Evolutionary conservation across 495 filamentous ascomycete genomes (phyloP).

Genomic region (Penicillium macrosclerotiorum): DNA sequence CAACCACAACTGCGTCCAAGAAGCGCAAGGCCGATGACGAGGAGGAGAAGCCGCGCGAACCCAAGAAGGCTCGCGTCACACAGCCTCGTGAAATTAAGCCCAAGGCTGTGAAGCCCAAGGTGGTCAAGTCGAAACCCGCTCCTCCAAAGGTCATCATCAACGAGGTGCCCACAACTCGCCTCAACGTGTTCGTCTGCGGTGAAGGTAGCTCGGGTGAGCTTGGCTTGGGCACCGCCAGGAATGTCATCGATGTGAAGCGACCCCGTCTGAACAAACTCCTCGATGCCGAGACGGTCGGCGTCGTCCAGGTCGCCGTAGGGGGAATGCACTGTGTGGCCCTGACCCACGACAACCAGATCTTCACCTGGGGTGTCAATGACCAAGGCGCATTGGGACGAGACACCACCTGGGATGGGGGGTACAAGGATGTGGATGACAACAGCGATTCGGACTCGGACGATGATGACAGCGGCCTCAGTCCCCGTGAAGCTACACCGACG

Average conservation of each 20-base stretch:
- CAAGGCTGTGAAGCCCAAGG: conserved; percentile 26
- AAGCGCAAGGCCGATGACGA: conserved; percentile 43
- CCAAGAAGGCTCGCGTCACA: conserved; percentile 25
- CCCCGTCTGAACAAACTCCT: conserved; percentile 63
- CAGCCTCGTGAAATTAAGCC: background rate
- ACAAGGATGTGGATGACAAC: conserved; percentile 61
- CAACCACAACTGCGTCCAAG: conserved; percentile 22
- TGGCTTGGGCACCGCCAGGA: conserved; percentile 60
- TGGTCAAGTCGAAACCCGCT: conserved; percentile 19
- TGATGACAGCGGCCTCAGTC: conserved; percentile 59
- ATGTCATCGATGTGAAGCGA: conserved; percentile 63
- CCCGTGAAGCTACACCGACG: conserved; percentile 56
- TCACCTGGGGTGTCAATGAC: conserved; percentile 71
- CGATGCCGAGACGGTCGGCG: conserved; percentile 55
- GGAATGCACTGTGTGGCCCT: conserved; percentile 65
- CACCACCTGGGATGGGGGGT: conserved; percentile 59
- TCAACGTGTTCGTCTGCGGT: conserved; percentile 67
- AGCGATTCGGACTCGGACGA: conserved; percentile 51
- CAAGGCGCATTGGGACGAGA: conserved; percentile 62
- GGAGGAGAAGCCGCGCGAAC: conserved; percentile 27
- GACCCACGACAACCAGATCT: conserved; percentile 60
- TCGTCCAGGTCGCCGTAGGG: conserved; percentile 60
- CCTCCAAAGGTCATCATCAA: conserved; percentile 42
- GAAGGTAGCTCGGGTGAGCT: conserved; percentile 68
- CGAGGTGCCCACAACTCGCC: conserved; percentile 40